These are phyloP conservation scores for Leucaena leucocephala DNA, from an alignment of 306 rosid genomes.

Conservation along the genomic window DNA sequence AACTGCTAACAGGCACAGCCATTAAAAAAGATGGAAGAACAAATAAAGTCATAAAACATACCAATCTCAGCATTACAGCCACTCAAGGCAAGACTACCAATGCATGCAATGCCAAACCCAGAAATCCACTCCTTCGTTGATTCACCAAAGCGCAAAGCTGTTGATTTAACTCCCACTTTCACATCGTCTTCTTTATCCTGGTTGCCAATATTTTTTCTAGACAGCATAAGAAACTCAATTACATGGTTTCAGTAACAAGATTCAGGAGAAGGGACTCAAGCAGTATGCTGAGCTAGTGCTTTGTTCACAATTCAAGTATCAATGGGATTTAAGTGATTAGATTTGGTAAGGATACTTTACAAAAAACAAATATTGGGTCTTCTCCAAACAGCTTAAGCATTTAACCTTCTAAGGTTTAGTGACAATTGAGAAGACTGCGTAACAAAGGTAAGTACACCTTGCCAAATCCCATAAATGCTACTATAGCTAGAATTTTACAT, in stretches of 20 bases:
- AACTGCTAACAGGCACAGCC: slow-evolving; percentile 3
- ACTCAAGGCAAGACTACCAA: slow-evolving; percentile 69
- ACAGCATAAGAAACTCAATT: slow-evolving; percentile 15
- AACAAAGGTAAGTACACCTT: slow-evolving; percentile 18
- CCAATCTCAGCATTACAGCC: slow-evolving; percentile 88
- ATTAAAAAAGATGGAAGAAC: neutral
- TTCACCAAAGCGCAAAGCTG: slow-evolving; percentile 93
- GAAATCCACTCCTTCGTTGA: slow-evolving; percentile 78
- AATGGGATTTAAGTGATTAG: neutral
- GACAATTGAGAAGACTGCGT: neutral
- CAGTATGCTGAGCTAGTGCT: neutral
- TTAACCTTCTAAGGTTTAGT: neutral
- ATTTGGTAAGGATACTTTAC: neutral
- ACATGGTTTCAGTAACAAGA: slow-evolving; percentile 31
- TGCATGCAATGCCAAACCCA: slow-evolving; percentile 77
- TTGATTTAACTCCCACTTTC: slow-evolving; percentile 92
- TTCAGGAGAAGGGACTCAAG: slow-evolving; percentile 25
- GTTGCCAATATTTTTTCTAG: slow-evolving; percentile 36
- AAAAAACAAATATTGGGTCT: neutral
- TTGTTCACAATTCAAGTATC: neutral
- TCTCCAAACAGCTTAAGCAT: neutral
- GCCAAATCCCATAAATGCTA: neutral
- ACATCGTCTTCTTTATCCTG: slow-evolving; percentile 94
- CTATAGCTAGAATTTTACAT: neutral
- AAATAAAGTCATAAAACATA: slow-evolving; percentile 29